phyloP scores from a whole-genome alignment of 139 green algal genomes.

The Chlamydomonas sp. region DNA sequence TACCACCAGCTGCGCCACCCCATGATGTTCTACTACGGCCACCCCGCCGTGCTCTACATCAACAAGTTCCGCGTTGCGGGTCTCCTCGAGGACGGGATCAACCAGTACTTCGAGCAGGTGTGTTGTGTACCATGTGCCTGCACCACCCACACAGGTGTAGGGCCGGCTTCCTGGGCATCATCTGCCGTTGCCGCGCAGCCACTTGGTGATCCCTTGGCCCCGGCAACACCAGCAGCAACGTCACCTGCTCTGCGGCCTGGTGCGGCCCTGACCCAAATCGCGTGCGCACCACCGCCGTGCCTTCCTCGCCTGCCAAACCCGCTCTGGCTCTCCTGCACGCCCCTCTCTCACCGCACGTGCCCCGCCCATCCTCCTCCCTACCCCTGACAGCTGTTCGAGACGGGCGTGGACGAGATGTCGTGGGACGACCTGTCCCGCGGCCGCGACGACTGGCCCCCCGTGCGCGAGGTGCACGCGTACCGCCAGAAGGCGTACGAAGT shows the following conservation, averaged over 20 bases:
- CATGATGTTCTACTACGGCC: conserved; percentile 89
- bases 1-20: conserved; percentile 88
- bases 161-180: not conserved
- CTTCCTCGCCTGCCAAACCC: too few species aligned
- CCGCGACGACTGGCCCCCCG: conserved; percentile 76
- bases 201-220: too few species aligned
- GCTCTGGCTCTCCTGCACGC: too few species aligned
- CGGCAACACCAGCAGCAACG: too few species aligned
- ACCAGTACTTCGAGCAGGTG: conserved; percentile 70
- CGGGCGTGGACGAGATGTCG: conserved; percentile 87
- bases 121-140: not conserved
- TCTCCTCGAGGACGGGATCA: conserved; percentile 67
- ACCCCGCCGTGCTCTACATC: conserved; percentile 80
- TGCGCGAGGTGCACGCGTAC: conserved; percentile 57
- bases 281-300: too few species aligned
- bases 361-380: not conserved
- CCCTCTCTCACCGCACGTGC: too few species aligned
- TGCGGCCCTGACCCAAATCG: too few species aligned
- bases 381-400: conserved; percentile 69
- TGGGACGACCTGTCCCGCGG: conserved; percentile 85
- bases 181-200: too few species aligned
- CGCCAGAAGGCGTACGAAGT: conserved; percentile 53
- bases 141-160: not conserved
- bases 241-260: too few species aligned
- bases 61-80: conserved; percentile 89